Conservation (phyloP, 495 filamentous ascomycete genomes). For the Aspergillus diversus region DNA sequence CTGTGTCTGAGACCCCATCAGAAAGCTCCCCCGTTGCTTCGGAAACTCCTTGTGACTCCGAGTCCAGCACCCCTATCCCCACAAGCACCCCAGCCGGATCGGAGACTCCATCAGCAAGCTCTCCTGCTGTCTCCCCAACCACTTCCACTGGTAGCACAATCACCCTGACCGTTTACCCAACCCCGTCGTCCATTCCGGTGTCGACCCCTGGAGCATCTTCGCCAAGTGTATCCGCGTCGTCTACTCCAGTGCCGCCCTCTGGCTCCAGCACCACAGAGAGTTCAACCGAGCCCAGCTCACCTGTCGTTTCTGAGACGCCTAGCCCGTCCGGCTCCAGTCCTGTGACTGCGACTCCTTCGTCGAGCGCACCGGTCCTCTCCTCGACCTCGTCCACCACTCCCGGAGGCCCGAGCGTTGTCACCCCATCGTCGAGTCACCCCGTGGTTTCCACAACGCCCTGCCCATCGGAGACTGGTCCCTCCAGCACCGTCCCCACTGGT, state of each 20-base stretch:
- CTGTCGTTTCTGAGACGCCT: not conserved
- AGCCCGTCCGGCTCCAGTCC: not conserved
- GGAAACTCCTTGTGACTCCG: too few species aligned
- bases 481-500: not conserved
- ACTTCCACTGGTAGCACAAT: not conserved
- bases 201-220: not conserved
- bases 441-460: conserved; percentile 5
- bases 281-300: not conserved
- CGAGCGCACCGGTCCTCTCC: conserved; percentile 9
- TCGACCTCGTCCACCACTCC: not conserved
- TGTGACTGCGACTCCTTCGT: not conserved
- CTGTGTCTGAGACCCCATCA: not conserved
- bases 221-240: not conserved
- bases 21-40: not conserved
- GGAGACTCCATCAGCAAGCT: conserved; percentile 9
- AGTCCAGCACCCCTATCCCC: conserved; percentile 4
- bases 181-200: not conserved
- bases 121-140: conserved; percentile 6
- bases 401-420: not conserved
- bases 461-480: too few species aligned
- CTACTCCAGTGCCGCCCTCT: not conserved
- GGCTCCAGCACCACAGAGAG: not conserved
- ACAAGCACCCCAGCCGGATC: conserved; percentile 15
- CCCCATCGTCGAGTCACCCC: not conserved
- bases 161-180: conserved; percentile 17